Evolutionary conservation across 129 eudicot genomes (phyloP).

Genomic region (Logfia minima): DNA sequence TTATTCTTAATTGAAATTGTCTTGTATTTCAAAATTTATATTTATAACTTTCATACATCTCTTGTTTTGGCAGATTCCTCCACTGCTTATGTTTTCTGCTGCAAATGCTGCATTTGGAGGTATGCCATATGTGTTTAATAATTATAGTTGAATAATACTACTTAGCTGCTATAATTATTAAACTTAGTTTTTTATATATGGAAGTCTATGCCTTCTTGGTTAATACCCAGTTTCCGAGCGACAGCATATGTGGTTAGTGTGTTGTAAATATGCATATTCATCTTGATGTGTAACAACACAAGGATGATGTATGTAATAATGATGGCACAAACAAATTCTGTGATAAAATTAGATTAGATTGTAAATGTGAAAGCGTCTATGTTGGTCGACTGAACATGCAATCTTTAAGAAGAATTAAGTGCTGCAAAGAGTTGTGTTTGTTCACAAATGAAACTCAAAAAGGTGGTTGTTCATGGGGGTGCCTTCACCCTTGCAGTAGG

Average conservation of each 20-base stretch:
- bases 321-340: background rate
- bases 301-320: background rate
- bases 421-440: background rate
- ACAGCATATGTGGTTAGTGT: background rate
- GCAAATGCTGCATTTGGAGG: conserved; percentile 84
- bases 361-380: background rate
- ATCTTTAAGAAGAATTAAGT: background rate
- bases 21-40: background rate
- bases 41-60: background rate
- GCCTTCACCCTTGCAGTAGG: too few relatives aligned
- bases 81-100: conserved; percentile 58
- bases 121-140: conserved; percentile 37
- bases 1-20: background rate
- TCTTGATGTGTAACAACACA: background rate
- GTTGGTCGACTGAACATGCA: background rate
- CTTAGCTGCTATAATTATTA: conserved; percentile 4
- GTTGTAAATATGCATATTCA: background rate
- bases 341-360: background rate
- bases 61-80: conserved; percentile 62
- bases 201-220: background rate
- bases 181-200: background rate
- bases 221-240: background rate
- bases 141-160: conserved; percentile 14
- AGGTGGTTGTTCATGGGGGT: too few relatives aligned
- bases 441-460: background rate